Evolutionary conservation across 257 asterid species (phyloP).

Genomic region (Ballota nigra): DNA sequence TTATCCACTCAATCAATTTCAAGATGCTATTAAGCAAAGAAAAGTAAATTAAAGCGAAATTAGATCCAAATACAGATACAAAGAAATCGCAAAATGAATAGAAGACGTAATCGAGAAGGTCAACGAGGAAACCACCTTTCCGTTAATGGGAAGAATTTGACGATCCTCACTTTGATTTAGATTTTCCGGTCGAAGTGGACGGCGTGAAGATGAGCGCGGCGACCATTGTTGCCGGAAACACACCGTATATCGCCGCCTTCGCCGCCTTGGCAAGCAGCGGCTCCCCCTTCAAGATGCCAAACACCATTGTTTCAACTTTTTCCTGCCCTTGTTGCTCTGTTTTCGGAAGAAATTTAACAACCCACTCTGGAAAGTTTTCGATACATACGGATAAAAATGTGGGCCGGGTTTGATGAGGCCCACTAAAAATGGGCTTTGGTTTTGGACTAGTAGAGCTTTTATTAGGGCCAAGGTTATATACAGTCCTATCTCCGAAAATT

Average conservation of each 20-base stretch:
- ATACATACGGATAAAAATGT: not conserved
- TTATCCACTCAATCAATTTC: not conserved
- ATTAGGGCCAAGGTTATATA: too few relatives aligned
- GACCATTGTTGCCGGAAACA: conserved; percentile 52
- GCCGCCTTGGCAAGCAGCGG: conserved; percentile 58
- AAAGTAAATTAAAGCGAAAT: not conserved
- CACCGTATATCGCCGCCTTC: conserved; percentile 45
- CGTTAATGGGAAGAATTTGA: conserved; percentile 15
- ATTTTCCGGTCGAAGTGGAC: conserved; percentile 39
- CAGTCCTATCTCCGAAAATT: too few relatives aligned
- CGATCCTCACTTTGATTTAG: conserved; percentile 15
- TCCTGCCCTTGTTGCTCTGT: not conserved
- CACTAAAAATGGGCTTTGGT: conserved; percentile 1
- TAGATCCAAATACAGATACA: conserved; percentile 1
- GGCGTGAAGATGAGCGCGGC: conserved; percentile 53
- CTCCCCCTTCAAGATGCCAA: conserved; percentile 45
- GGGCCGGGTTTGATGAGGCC: not conserved
- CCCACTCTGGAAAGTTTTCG: too few relatives aligned
- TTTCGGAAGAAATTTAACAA: not conserved
- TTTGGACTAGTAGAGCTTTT: not conserved
- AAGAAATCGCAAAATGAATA: not conserved
- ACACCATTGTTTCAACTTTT: conserved; percentile 28
- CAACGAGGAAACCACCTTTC: conserved; percentile 3
- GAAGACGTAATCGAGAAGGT: not conserved
- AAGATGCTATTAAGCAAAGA: not conserved